A percentile compares a stretch with the other conserved stretches of the same genome.
Conservation (phyloP, 331 rosid genomes). For the Dryas integrifolia region DNA sequence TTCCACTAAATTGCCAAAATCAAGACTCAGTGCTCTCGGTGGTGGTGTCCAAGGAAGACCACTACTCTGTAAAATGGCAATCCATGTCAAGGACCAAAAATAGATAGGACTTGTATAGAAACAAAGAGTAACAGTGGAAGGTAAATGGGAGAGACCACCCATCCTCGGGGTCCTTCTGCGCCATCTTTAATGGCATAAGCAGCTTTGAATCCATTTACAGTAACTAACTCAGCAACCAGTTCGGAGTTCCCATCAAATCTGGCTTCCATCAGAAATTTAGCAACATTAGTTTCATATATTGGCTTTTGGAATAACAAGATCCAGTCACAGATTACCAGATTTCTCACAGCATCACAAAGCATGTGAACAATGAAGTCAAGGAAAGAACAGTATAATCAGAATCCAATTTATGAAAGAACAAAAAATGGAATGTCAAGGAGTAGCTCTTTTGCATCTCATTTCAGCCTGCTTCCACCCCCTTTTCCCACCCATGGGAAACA, state of each 20-base stretch:
- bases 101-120: neutral
- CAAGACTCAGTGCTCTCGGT: conserved; percentile 47
- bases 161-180: conserved; percentile 94
- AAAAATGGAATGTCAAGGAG: conserved; percentile 5
- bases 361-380: neutral
- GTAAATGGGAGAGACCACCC: conserved; percentile 59
- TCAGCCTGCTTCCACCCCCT: neutral
- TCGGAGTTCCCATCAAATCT: conserved; percentile 96
- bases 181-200: conserved; percentile 96
- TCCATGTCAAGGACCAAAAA: neutral
- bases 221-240: conserved; percentile 88
- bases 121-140: conserved; percentile 6
- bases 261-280: conserved; percentile 78
- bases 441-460: neutral
- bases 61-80: conserved; percentile 63
- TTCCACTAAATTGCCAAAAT: conserved; percentile 59
- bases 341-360: conserved; percentile 5
- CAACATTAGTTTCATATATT: conserved; percentile 48
- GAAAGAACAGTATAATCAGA: neutral
- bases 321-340: conserved; percentile 1
- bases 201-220: conserved; percentile 85
- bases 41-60: conserved; percentile 86
- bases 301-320: conserved; percentile 26
- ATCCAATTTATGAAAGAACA: neutral
- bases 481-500: neutral